Conservation (phyloP, 305 asterid species). For the Stenogyne calaminthoides region DNA sequence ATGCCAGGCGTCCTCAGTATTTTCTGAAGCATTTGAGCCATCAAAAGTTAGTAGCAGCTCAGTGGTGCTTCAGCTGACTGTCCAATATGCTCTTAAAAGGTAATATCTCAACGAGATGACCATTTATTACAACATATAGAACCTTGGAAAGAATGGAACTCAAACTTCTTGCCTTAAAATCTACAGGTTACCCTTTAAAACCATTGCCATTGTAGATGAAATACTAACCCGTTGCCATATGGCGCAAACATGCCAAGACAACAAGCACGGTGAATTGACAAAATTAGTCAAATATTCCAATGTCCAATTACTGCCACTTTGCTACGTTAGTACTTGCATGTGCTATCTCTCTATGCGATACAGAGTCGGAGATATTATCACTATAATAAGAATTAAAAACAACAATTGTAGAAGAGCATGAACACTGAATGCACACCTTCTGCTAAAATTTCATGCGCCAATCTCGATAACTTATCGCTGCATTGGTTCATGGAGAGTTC, state of each 20-base stretch:
- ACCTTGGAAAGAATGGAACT: conserved; percentile 17
- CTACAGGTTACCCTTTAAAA: background rate
- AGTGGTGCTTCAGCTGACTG: conserved; percentile 25
- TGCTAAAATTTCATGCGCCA: conserved; percentile 81
- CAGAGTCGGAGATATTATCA: background rate
- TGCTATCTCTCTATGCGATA: background rate
- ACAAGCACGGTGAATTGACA: conserved; percentile 2
- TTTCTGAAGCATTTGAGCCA: conserved; percentile 51
- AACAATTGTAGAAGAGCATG: conserved; percentile 11
- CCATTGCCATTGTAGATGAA: background rate
- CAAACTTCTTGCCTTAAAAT: conserved; percentile 6
- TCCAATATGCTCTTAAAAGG: conserved; percentile 8
- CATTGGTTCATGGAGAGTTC: conserved; percentile 98
- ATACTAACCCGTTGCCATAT: conserved; percentile 4
- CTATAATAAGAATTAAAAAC: conserved; percentile 8
- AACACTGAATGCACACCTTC: conserved; percentile 50
- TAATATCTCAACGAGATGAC: conserved; percentile 21
- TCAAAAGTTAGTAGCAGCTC: conserved; percentile 24
- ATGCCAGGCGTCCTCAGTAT: conserved; percentile 50
- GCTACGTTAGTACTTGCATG: conserved; percentile 2
- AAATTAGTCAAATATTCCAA: conserved; percentile 14
- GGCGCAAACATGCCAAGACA: background rate
- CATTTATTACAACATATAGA: conserved; percentile 20
- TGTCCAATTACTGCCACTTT: background rate
- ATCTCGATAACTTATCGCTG: conserved; percentile 54